phyloP scores from a whole-genome alignment of 176 grass and related monocot genomes.

The Lolium multiflorum region DNA sequence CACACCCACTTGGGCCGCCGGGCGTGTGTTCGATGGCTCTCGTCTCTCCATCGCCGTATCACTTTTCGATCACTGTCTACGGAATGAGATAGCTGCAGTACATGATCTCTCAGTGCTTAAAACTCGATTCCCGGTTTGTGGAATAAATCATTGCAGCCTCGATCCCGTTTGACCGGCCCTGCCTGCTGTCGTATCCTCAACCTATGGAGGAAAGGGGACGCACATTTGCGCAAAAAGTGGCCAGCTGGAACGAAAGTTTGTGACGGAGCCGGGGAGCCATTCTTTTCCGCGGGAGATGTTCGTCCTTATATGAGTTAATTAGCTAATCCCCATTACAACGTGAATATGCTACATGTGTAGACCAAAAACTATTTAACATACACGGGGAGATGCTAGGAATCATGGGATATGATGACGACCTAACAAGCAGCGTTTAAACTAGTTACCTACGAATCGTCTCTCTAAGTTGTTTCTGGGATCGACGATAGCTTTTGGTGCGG shows the following conservation, averaged over 20 bases:
- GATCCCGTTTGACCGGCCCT: conserved; percentile 24
- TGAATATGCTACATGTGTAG: background rate
- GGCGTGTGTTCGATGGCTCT: background rate
- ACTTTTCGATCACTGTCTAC: background rate
- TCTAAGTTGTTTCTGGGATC: background rate
- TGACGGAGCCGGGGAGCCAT: conserved; percentile 32
- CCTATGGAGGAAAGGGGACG: background rate
- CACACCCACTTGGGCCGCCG: background rate
- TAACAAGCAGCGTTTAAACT: background rate
- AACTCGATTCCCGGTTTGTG: background rate
- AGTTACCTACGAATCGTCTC: background rate
- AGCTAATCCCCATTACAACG: background rate
- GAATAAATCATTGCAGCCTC: background rate
- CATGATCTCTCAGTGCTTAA: background rate
- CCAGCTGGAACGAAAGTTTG: background rate
- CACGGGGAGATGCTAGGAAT: background rate
- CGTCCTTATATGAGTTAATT: conserved; percentile 3
- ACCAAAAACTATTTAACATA: background rate
- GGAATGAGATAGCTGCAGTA: background rate
- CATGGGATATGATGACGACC: background rate
- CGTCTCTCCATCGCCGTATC: background rate
- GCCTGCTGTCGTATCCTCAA: background rate
- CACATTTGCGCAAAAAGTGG: background rate
- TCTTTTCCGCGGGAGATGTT: conserved; percentile 23
- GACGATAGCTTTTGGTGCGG: background rate